Evolutionary conservation across 306 rosid genomes (phyloP), one percentile per base, ranked within the genome.

Genomic region (Prosopis cineraria): DNA sequence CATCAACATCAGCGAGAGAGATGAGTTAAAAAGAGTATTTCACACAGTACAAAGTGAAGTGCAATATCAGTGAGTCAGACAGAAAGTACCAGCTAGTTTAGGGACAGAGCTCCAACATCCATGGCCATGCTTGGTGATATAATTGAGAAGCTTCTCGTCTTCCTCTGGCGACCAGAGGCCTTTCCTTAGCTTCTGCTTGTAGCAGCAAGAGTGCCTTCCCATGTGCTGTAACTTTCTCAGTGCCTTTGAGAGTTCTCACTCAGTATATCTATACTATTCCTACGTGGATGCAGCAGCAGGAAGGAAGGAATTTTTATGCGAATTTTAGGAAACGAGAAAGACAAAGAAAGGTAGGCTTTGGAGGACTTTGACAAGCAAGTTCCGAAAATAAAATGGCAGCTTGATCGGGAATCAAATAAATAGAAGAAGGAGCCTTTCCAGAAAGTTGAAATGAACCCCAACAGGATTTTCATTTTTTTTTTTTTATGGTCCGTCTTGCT

Each of bases 91-190:
- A 41, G 98, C 95, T 13, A 92, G 88, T 78, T 94, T 94, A 59
- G 98, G 97, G 81, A 94, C 98, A 12, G 97, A 89, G 64, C 98
- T 94, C 98, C 98, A 94, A 79, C 98, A 94, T 75, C 98, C 98
- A 92, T 89, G 98, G 60, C 98, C 98, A 83, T 92, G 87, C 65
- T 88, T 88, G 37, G 97, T 94, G 82, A 94, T 92, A 70, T 92
- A 92, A 85, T 84, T 87, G 81, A 90, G 82, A 56, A 94, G 98
- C 84, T 94, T 94, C 80, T 94, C 98, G 52, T 94, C 98, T 88
- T 94, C 98, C 80, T 94, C 98, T 1, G 98, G 97, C 30, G 98
- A 94, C 98, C 98, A 94, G 48, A 94, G 93, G 44, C 98, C 98
- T 83, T 94, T 94, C 82, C 98, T 88, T 39, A 94, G 93, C 90